Percentiles rank a stretch among this genome's conserved stretches.
Conservation (phyloP, 257 asterid genomes). For the Ilex aquifolium region DNA sequence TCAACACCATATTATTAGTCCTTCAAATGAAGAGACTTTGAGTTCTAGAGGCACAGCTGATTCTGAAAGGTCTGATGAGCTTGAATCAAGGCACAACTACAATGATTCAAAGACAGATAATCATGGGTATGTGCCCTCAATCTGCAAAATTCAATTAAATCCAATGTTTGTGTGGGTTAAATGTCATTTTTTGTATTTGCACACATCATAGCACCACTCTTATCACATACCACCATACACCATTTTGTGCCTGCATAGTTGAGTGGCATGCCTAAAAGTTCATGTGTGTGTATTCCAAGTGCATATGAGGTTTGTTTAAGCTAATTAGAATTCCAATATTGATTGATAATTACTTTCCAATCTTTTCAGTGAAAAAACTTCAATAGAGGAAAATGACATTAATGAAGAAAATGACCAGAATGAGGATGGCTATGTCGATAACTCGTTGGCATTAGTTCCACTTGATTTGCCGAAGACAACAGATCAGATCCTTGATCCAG, state of each 20-base stretch:
- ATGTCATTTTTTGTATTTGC: too few relatives aligned
- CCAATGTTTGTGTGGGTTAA: too few relatives aligned
- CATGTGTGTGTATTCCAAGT: too few relatives aligned
- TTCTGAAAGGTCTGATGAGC: conserved; percentile 5
- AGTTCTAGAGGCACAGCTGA: neutral
- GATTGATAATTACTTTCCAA: neutral
- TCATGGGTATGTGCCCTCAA: conserved; percentile 13
- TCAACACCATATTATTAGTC: neutral
- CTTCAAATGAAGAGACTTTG: neutral
- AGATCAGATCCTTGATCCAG: conserved; percentile 35
- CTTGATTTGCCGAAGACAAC: conserved; percentile 23
- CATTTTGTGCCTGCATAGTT: too few relatives aligned
- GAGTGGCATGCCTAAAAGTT: too few relatives aligned
- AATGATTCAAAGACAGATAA: neutral
- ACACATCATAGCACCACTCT: too few relatives aligned
- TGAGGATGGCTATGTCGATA: conserved; percentile 25
- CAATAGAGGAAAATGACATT: neutral
- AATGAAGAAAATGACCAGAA: conserved; percentile 22
- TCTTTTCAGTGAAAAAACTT: conserved; percentile 18
- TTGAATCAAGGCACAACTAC: neutral
- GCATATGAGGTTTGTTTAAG: too few relatives aligned
- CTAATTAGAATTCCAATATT: too few relatives aligned
- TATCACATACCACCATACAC: too few relatives aligned
- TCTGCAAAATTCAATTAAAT: neutral
- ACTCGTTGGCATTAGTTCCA: conserved; percentile 43